phyloP scores from a whole-genome alignment of 148 eudicot species.

The Rhododendron ferrugineum region DNA sequence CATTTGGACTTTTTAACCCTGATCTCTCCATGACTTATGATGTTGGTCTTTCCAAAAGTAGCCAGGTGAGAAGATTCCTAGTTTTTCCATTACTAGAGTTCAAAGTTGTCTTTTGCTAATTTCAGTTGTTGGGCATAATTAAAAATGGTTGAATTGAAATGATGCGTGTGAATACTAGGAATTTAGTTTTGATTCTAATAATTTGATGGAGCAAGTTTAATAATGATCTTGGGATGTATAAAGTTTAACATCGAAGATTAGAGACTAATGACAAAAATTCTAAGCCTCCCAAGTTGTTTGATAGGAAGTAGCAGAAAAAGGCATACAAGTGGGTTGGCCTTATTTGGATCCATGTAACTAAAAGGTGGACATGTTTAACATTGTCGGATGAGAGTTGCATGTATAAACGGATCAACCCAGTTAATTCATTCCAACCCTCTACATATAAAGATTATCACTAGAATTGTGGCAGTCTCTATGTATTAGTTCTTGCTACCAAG shows the following conservation, averaged over 20 bases:
- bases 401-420: not conserved
- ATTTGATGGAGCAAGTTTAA: not conserved
- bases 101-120: not conserved
- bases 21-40: slow-evolving; percentile 66
- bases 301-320: not conserved
- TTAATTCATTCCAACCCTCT: not conserved
- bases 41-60: slow-evolving; percentile 45
- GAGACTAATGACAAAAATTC: not conserved
- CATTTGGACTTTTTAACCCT: slow-evolving; percentile 67
- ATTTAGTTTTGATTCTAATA: not conserved
- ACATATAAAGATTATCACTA: not conserved
- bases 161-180: not conserved
- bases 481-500: not conserved
- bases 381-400: not conserved
- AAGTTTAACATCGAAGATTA: not conserved
- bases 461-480: not conserved
- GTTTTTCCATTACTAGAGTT: not conserved
- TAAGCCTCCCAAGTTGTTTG: not conserved
- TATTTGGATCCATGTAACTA: not conserved
- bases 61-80: slow-evolving; percentile 29
- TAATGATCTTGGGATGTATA: not conserved
- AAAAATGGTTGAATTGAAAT: not conserved
- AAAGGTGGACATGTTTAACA: not conserved
- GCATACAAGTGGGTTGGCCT: not conserved
- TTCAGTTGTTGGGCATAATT: not conserved